These are phyloP conservation scores for Epichloe festucae DNA, from an alignment of 2,329 filamentous ascomycete genomes.

Conservation along the genomic window DNA sequence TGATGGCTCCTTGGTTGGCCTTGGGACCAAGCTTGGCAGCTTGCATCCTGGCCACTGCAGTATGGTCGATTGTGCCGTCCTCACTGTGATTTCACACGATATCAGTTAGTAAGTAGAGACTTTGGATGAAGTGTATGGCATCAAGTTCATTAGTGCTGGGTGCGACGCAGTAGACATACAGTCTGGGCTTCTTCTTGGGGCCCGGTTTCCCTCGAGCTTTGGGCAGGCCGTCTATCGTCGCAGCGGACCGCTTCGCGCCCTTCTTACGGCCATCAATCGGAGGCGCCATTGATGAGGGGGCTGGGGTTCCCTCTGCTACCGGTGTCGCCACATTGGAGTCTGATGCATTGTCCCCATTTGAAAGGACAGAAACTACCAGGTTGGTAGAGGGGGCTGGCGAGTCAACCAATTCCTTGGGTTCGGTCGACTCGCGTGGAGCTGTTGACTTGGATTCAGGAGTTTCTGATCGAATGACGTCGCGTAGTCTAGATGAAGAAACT, in stretches of 20 bases:
- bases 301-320: conserved; percentile 41
- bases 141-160: neutral
- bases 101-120: conserved; percentile 16
- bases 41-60: conserved; percentile 33
- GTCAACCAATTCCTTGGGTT: conserved; percentile 24
- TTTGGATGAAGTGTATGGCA: neutral
- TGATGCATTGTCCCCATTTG: conserved; percentile 42
- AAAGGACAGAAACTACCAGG: conserved; percentile 25
- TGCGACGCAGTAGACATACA: conserved; percentile 52
- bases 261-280: conserved; percentile 55
- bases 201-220: conserved; percentile 78
- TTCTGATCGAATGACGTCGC: conserved; percentile 33
- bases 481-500: conserved; percentile 36
- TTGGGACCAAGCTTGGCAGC: conserved; percentile 79
- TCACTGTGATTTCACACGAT: conserved; percentile 37
- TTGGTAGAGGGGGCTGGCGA: conserved; percentile 33
- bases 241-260: conserved; percentile 56
- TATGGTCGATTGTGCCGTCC: conserved; percentile 49
- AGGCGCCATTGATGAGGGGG: conserved; percentile 44
- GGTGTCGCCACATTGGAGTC: conserved; percentile 50
- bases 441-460: conserved; percentile 31
- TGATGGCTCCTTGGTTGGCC: conserved; percentile 94
- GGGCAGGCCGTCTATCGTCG: conserved; percentile 45
- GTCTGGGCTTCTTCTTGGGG: conserved; percentile 87
- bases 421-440: conserved; percentile 18